Evolutionary conservation across 257 asterid species (phyloP), one percentile per base, ranked within the genome.

Genomic region (Plantago major): DNA sequence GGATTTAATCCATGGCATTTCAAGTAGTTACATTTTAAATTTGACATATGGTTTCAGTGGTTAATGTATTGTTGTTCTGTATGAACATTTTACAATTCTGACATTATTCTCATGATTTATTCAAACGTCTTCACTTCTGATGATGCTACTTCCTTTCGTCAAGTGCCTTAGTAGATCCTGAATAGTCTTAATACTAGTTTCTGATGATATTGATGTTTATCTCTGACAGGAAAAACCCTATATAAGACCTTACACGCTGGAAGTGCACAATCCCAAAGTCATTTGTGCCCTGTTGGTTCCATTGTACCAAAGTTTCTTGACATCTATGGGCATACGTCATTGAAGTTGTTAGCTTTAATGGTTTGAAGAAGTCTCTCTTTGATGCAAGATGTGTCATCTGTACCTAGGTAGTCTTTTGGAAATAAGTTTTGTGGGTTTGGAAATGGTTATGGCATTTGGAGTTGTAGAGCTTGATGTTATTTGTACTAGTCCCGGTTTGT

Each of bases 221-320:
- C 51, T 65, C 55, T 19, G 30, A 13, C 70, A 65, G 75, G 73
- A 46, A 57, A 59, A 67, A 67, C 45, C 26, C 52, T 17, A 15
- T 47, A 10, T 65, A 46, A 63, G 62, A 65, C 43, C 11, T 48
- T 46, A 28, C 33, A 22, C 46, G 44, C 6, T 67, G 71, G 60
- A 37, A 38, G 6, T 52, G 33, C 13, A 33, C 64, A 14, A 51
- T 33, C 58, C 63, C 16, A 44, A 44, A 42, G 28, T 40, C 49
- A 43, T 44, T 33, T 53, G 16, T 18, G 19, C 14, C 49, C 56
- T 58, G 48, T 40, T 38, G 15, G 69, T 49, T 62, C 40, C 40
- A 7, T 14, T 13, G 64, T 40, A 57, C 48, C 47, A 54, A 38
- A 42, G 58, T 44, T n/a, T 70, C 6, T 28, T 40, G 50, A 19